These are phyloP conservation scores for Penicillium pancosmium DNA, from an alignment of 495 filamentous ascomycete species.

Conservation along the genomic window DNA sequence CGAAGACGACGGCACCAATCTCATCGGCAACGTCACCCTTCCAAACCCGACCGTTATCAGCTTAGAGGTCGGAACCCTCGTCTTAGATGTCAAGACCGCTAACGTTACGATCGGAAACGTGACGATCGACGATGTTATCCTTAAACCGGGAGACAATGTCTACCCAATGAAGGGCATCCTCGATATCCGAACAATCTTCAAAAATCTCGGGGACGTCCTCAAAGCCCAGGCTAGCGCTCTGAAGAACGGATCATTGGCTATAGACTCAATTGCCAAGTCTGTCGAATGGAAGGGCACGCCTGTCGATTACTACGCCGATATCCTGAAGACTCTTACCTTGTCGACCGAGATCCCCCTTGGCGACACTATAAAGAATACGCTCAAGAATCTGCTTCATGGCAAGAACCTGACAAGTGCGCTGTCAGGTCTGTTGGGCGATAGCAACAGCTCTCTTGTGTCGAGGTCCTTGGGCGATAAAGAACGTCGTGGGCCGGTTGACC, in stretches of 20 bases:
- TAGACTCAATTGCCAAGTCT: slow-evolving; percentile 30
- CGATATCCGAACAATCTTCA: slow-evolving; percentile 32
- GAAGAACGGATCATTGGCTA: slow-evolving; percentile 30
- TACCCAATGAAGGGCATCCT: slow-evolving; percentile 48
- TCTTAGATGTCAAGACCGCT: slow-evolving; percentile 35
- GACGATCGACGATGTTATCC: slow-evolving; percentile 56
- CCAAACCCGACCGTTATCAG: slow-evolving; percentile 40
- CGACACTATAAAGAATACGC: slow-evolving; percentile 35
- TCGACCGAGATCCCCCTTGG: slow-evolving; percentile 31
- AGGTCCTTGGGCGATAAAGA: slow-evolving; percentile 3
- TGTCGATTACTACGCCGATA: slow-evolving; percentile 41
- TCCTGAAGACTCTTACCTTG: slow-evolving; percentile 35
- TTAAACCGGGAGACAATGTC: slow-evolving; percentile 62
- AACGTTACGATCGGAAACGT: slow-evolving; percentile 52
- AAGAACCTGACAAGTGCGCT: slow-evolving; percentile 4
- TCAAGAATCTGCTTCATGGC: slow-evolving; percentile 26
- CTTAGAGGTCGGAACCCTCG: slow-evolving; percentile 38
- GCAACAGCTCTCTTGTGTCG: not conserved
- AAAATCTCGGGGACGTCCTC: slow-evolving; percentile 31
- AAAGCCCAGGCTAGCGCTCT: slow-evolving; percentile 28
- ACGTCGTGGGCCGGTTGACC: slow-evolving; percentile 6
- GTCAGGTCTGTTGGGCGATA: slow-evolving; percentile 5
- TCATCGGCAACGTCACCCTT: slow-evolving; percentile 41
- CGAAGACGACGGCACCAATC: slow-evolving; percentile 34
- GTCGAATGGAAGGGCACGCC: slow-evolving; percentile 35